Base-by-base conservation (phyloP, 2,329 filamentous ascomycete species). In the Aspergillus texensis region DNA sequence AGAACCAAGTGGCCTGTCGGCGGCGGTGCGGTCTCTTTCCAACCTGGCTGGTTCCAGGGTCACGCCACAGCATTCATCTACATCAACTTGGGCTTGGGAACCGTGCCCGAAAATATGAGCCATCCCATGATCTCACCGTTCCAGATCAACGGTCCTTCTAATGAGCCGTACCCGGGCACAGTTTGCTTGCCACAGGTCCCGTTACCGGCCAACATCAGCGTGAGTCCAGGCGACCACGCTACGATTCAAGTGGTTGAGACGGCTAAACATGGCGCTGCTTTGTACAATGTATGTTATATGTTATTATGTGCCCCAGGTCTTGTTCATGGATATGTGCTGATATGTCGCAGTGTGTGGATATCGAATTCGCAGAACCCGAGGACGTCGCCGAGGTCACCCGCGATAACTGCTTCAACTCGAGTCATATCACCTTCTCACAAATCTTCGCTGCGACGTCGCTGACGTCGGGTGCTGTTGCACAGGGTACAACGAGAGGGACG, bases 31-130 rank as follows among this genome's bases (percentile, higher is more conserved):
- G 74, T 99, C 65, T 86, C 93, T 57, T 85, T 97, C 72, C 94
- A 98, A 75, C 95, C 95, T 0, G 95, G 94, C 73, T 98, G 95
- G 95, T 97, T 97, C 83, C 88, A 89, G 63, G 95, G 95, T 67
- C 95, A 98, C 77, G 78, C 86, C 41, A 89, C 88, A 6, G 94
- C 93, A 21, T 87, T 93, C 71, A 85, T 97, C 75, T 97, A 96
- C 81, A 83, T 98, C 80, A 98, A 98, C 82, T 84, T 98, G 61
- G 95, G 95, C 68, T 88, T 94, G 68, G 93, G 92, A 68, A 92
- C 85, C 39, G 88, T 91, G 9, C 94, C 95, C 0, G 78, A 80
- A 8, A 98, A 98, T 83, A 96, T 96, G 89, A 96, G 92, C 67
- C 88, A 91, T 76, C 83, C 88, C 26, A 95, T 97, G 86, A 80